Conservation (phyloP, 169 alveolate genomes). For the Plasmodium falciparum region DNA sequence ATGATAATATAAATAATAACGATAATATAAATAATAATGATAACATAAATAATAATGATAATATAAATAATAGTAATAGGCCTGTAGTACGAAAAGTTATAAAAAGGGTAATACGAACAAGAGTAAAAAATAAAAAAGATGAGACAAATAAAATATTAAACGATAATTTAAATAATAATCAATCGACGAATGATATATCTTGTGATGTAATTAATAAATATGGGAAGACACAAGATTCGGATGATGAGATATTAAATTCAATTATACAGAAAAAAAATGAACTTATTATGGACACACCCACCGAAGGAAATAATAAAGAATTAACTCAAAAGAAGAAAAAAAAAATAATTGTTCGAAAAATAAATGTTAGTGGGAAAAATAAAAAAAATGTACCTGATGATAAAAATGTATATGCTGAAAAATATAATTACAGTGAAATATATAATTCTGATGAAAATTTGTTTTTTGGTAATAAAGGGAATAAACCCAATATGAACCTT, state of each 20-base stretch:
- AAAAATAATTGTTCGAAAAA: conserved; percentile 8
- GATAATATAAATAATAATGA: not conserved
- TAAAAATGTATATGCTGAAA: not conserved
- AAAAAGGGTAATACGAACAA: too few species aligned
- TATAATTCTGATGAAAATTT: not conserved
- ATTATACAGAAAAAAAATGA: conserved; percentile 6
- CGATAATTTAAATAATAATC: not conserved
- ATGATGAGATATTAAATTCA: conserved; percentile 46
- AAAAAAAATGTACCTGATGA: not conserved
- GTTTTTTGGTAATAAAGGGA: too few species aligned
- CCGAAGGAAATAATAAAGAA: conserved; percentile 21
- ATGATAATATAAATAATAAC: not conserved
- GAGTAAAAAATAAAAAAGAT: not conserved
- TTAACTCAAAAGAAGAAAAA: conserved; percentile 12
- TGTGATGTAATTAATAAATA: not conserved
- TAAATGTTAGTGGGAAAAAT: not conserved
- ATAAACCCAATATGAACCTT: too few species aligned
- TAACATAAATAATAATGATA: not conserved
- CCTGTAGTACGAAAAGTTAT: too few species aligned
- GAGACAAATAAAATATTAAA: not conserved
- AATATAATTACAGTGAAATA: not conserved
- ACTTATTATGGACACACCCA: not conserved
- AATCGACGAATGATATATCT: not conserved
- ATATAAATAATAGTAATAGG: too few species aligned
- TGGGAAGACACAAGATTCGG: conserved; percentile 17